phyloP scores from a whole-genome alignment of 2,329 filamentous ascomycete species.

The Westerdykella sp. region DNA sequence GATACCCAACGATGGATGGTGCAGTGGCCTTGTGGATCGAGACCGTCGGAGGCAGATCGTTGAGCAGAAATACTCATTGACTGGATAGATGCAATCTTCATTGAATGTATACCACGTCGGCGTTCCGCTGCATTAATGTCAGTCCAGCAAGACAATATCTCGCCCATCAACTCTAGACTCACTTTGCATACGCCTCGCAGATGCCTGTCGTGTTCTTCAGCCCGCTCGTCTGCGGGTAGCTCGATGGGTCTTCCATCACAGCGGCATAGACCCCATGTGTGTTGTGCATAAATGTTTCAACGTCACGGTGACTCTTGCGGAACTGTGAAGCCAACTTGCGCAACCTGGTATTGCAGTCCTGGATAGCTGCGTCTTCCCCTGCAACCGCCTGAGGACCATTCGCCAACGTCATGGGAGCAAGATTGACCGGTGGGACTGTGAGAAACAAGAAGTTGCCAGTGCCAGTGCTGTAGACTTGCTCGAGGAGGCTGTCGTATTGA shows the following conservation, averaged over 20 bases:
- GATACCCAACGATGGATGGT: constrained; percentile 26
- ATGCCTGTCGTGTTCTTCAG: constrained; percentile 53
- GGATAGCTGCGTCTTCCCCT: constrained; percentile 41
- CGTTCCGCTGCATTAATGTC: constrained; percentile 27
- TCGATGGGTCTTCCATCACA: constrained; percentile 49
- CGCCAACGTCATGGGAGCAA: constrained; percentile 45
- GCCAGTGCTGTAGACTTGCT: constrained; percentile 41
- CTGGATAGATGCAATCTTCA: constrained; percentile 47
- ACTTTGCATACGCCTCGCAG: constrained; percentile 51
- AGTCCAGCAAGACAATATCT: constrained; percentile 4
- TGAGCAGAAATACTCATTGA: constrained; percentile 61
- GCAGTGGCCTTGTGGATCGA: constrained; percentile 57
- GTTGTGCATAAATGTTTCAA: constrained; percentile 49
- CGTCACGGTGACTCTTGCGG: constrained; percentile 36
- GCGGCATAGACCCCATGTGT: constrained; percentile 47
- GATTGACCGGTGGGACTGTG: constrained; percentile 45
- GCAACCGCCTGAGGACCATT: constrained; percentile 32
- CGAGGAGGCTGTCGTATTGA: constrained; percentile 34
- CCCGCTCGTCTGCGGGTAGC: constrained; percentile 45
- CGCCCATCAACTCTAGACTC: constrained; percentile 7
- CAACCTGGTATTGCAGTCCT: constrained; percentile 48
- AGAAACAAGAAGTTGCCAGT: constrained; percentile 48
- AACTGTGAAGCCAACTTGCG: constrained; percentile 39
- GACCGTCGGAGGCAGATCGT: constrained; percentile 58
- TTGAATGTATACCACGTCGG: constrained; percentile 35